Conservation (phyloP, 768 basidiomycete species). For the Suillus clintonianus region DNA sequence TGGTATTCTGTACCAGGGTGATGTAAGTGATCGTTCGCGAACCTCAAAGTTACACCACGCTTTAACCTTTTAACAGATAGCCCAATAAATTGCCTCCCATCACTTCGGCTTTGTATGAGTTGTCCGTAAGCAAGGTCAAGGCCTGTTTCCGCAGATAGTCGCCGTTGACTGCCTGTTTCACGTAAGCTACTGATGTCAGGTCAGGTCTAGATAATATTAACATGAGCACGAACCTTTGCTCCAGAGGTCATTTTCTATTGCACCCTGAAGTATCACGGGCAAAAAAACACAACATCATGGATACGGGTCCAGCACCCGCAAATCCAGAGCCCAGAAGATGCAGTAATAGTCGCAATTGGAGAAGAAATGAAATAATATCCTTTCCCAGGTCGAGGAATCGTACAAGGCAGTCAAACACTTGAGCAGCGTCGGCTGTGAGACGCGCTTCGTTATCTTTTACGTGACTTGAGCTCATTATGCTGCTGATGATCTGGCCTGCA, state of each 20-base stretch:
- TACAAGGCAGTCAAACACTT: conserved; percentile 15
- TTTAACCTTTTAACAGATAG: conserved; percentile 16
- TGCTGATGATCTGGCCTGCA: too few relatives aligned
- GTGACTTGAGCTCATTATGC: background rate
- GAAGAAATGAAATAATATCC: conserved; percentile 15
- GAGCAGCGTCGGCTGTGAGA: background rate
- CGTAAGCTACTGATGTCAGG: conserved; percentile 16
- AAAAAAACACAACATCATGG: conserved; percentile 21
- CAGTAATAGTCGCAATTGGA: conserved; percentile 23
- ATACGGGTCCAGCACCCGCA: conserved; percentile 20
- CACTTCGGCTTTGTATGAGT: conserved; percentile 20
- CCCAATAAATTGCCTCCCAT: conserved; percentile 19
- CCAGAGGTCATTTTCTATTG: conserved; percentile 17
- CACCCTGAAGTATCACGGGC: conserved; percentile 4
- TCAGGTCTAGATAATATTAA: background rate
- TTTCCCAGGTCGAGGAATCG: conserved; percentile 11
- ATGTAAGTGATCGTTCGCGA: background rate
- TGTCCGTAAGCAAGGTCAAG: conserved; percentile 10
- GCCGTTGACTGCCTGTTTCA: conserved; percentile 15
- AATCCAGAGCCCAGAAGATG: conserved; percentile 17
- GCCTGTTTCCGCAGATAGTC: conserved; percentile 24
- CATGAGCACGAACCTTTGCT: conserved; percentile 15
- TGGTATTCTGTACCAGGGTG: conserved; percentile 17
- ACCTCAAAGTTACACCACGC: background rate
- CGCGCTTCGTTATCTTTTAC: conserved; percentile 9